phyloP scores from a whole-genome alignment of 257 asterid genomes.

The Scutellaria galericulata region DNA sequence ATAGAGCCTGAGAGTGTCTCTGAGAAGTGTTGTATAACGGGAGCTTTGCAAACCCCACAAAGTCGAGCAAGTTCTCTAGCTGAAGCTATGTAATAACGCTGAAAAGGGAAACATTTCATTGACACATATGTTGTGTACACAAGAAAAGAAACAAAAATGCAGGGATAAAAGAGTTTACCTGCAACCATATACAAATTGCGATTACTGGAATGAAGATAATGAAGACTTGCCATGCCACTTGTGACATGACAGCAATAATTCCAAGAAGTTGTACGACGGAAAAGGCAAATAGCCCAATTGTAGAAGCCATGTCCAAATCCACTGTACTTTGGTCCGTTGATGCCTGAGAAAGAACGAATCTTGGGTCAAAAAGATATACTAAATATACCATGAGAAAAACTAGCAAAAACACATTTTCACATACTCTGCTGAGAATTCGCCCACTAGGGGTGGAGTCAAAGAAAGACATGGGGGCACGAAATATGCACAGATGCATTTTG shows the following conservation, averaged over 20 bases:
- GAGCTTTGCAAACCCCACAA: constrained; percentile 86
- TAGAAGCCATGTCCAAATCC: constrained; percentile 62
- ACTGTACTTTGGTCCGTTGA: constrained; percentile 85
- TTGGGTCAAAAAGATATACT: neutral
- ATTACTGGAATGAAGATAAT: constrained; percentile 67
- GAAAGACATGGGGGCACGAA: constrained; percentile 96
- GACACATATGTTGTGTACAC: neutral
- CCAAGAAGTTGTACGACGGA: constrained; percentile 72
- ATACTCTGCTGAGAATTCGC: constrained; percentile 80
- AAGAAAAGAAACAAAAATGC: neutral
- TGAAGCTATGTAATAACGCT: constrained; percentile 82
- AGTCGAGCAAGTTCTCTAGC: constrained; percentile 88
- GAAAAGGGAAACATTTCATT: constrained; percentile 25
- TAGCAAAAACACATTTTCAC: constrained; percentile 30
- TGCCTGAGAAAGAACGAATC: constrained; percentile 52
- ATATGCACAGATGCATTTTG: constrained; percentile 74
- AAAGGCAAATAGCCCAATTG: constrained; percentile 61
- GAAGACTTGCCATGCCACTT: constrained; percentile 84
- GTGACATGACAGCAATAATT: constrained; percentile 77
- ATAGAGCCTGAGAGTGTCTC: constrained; percentile 89
- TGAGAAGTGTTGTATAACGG: constrained; percentile 84
- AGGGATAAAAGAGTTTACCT: constrained; percentile 47
- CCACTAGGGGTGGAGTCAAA: constrained; percentile 99
- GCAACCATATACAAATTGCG: constrained; percentile 67
- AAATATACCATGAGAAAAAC: neutral